These are phyloP conservation scores for Fraxinus baroniana DNA, from an alignment of 305 asterid genomes.

Conservation along the genomic window DNA sequence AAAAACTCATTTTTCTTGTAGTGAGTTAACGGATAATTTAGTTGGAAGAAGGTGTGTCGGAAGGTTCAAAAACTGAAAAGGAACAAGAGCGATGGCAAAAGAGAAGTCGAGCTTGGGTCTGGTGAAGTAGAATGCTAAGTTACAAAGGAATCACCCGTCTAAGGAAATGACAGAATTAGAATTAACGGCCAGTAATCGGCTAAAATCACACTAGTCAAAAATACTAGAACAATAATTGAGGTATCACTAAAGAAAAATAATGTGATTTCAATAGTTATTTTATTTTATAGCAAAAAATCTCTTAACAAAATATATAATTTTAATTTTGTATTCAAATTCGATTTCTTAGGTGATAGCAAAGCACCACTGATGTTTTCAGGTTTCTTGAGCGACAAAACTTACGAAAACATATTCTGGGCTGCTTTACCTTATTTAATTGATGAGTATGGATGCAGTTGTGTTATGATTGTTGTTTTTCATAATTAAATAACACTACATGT, in stretches of 20 bases:
- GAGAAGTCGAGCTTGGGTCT: constrained; percentile 21
- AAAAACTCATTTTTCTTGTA: no score
- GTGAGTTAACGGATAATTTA: constrained; percentile 15
- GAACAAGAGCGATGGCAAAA: constrained; percentile 59
- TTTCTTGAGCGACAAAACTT: constrained; percentile 28
- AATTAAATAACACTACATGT: no score
- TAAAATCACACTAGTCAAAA: no score
- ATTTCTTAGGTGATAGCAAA: constrained; percentile 52
- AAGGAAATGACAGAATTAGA: no score
- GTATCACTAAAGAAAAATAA: background rate
- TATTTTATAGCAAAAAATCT: constrained; percentile 1
- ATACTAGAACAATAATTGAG: no score
- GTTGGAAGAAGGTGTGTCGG: constrained; percentile 37
- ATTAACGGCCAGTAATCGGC: no score
- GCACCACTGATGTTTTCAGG: constrained; percentile 71
- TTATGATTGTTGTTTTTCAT: constrained; percentile 3
- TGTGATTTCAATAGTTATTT: constrained; percentile 6
- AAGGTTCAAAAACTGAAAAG: constrained; percentile 36
- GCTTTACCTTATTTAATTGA: no score
- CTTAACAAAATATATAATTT: constrained; percentile 2
- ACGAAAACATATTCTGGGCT: no score
- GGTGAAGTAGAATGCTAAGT: no score
- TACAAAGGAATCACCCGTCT: no score
- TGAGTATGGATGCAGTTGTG: constrained; percentile 11
- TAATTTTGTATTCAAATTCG: constrained; percentile 27